Evolutionary conservation across 768 basidiomycete genomes (phyloP).

Genomic region (Pisolithus albus): DNA sequence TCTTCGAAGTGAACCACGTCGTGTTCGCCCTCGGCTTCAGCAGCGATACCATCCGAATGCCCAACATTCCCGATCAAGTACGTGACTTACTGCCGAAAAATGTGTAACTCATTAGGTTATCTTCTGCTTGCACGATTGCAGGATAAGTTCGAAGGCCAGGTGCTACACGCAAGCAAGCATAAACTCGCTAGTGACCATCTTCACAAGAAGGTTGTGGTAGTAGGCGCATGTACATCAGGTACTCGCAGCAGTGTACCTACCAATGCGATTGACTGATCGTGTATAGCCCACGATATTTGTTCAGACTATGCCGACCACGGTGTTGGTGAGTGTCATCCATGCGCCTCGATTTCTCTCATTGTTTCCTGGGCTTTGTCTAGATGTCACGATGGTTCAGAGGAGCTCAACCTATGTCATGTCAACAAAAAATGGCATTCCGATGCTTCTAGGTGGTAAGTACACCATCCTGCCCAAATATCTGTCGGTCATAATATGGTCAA

Average conservation of each 20-base stretch:
- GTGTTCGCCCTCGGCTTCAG: constrained; percentile 52
- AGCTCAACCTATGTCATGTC: constrained; percentile 50
- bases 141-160: constrained; percentile 4
- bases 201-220: constrained; percentile 66
- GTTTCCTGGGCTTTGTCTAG: constrained; percentile 14
- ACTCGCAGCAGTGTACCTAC: constrained; percentile 17
- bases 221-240: constrained; percentile 63
- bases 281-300: constrained; percentile 43
- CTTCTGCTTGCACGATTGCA: constrained; percentile 23
- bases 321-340: constrained; percentile 29
- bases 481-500: constrained; percentile 4
- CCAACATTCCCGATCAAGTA: constrained; percentile 39
- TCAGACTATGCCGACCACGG: constrained; percentile 40
- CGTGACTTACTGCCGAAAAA: background rate
- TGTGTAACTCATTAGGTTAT: background rate
- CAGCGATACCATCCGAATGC: constrained; percentile 39
- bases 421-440: constrained; percentile 33
- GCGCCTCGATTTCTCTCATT: background rate
- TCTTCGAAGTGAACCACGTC: constrained; percentile 42
- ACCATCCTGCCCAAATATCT: constrained; percentile 12
- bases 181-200: constrained; percentile 46
- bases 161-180: constrained; percentile 38
- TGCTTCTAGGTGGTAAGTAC: constrained; percentile 11
- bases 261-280: background rate
- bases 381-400: constrained; percentile 46